A percentile compares a stretch with the other conserved stretches of the same genome.
Evolutionary conservation across 2,329 filamentous ascomycete species (phyloP).

Genomic region (Pyrenophora teres): DNA sequence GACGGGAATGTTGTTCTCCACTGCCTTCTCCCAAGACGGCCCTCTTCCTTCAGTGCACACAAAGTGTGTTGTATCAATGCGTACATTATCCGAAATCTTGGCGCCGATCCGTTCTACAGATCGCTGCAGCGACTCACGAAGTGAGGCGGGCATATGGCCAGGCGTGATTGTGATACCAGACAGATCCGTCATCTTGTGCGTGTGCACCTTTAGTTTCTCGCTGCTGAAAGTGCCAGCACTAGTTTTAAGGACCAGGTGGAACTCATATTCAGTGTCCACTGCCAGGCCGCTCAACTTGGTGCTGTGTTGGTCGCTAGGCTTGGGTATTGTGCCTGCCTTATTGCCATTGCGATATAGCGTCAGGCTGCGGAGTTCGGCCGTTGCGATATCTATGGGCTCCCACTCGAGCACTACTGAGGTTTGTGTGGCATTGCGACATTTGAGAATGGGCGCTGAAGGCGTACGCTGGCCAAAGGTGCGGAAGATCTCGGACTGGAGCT

Average conservation of each 20-base stretch:
- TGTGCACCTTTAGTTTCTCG: slow-evolving; percentile 82
- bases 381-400: slow-evolving; percentile 92
- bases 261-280: slow-evolving; percentile 95
- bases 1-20: slow-evolving; percentile 97
- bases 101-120: slow-evolving; percentile 89
- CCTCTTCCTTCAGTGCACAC: slow-evolving; percentile 93
- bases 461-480: slow-evolving; percentile 81
- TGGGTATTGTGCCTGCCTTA: slow-evolving; percentile 93
- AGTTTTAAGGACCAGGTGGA: slow-evolving; percentile 89
- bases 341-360: slow-evolving; percentile 94
- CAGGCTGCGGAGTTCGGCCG: slow-evolving; percentile 85
- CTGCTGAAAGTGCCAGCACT: slow-evolving; percentile 85
- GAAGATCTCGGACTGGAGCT: slow-evolving; percentile 88
- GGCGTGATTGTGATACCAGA: slow-evolving; percentile 94
- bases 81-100: slow-evolving; percentile 84
- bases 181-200: slow-evolving; percentile 98
- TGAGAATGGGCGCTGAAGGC: slow-evolving; percentile 76
- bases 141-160: slow-evolving; percentile 75
- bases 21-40: slow-evolving; percentile 90
- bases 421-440: slow-evolving; percentile 95
- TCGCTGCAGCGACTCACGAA: slow-evolving; percentile 72
- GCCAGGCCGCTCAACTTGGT: slow-evolving; percentile 96
- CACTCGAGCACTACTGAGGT: slow-evolving; percentile 98
- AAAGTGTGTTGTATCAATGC: slow-evolving; percentile 98
- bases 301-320: slow-evolving; percentile 82